phyloP scores from a whole-genome alignment of 345 rosid genomes.

The Eucalyptus fibrosa region DNA sequence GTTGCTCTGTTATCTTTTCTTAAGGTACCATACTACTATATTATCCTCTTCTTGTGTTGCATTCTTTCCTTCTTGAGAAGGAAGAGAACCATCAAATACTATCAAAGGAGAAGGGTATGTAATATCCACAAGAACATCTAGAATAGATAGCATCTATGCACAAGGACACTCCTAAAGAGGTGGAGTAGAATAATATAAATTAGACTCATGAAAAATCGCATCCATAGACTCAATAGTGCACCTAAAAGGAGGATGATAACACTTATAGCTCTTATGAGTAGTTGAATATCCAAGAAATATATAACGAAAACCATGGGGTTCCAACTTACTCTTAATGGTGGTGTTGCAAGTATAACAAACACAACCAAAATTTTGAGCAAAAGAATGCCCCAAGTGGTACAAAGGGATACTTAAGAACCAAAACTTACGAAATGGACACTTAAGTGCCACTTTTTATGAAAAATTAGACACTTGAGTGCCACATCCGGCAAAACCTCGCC shows the following conservation, averaged over 20 bases:
- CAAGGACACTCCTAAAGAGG: not conserved
- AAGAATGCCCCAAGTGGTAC: too few relatives aligned
- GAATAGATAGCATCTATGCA: not conserved
- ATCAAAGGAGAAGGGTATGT: not conserved
- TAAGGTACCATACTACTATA: not conserved
- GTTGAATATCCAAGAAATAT: not conserved
- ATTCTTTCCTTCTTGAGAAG: not conserved
- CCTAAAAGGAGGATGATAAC: not conserved
- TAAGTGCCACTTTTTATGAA: too few relatives aligned
- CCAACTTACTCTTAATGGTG: not conserved
- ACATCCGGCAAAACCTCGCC: too few relatives aligned
- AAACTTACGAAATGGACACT: too few relatives aligned
- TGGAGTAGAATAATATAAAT: not conserved
- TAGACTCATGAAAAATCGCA: not conserved
- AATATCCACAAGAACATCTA: not conserved
- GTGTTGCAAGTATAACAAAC: not conserved
- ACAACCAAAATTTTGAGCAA: too few relatives aligned
- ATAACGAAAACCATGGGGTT: fast-evolving
- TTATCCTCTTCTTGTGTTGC: not conserved
- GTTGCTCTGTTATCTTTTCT: not conserved
- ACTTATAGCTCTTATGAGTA: not conserved
- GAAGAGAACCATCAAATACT: not conserved
- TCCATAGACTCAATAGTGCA: not conserved
- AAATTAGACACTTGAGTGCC: too few relatives aligned
- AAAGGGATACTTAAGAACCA: too few relatives aligned